Conservation (phyloP, 176 grass and related monocot species). For the Neostapfia colusana region DNA sequence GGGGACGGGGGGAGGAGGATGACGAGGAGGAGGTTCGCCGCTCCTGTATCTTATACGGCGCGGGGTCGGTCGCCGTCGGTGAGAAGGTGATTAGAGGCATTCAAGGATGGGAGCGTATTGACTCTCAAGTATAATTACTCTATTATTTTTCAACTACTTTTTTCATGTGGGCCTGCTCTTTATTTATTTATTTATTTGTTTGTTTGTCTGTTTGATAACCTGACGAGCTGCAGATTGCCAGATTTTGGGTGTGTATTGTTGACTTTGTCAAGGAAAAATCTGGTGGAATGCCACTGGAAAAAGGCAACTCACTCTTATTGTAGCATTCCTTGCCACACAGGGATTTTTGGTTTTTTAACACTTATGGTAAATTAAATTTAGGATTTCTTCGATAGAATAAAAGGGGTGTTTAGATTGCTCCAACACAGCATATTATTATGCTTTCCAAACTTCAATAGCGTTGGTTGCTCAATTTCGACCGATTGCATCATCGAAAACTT, state of each 20-base stretch:
- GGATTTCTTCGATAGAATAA: too few relatives aligned
- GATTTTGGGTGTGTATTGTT: not conserved
- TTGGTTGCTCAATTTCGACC: too few relatives aligned
- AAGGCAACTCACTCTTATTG: not conserved
- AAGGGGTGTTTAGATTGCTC: not conserved
- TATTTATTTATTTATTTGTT: not conserved
- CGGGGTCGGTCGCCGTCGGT: conserved; percentile 46
- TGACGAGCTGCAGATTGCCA: not conserved
- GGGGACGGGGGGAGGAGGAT: conserved; percentile 28
- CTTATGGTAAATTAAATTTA: not conserved
- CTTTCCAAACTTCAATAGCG: not conserved
- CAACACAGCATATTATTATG: not conserved
- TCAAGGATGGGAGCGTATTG: conserved; percentile 30
- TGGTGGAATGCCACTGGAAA: not conserved
- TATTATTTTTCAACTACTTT: not conserved
- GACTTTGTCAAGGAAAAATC: not conserved
- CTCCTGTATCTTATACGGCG: conserved; percentile 36
- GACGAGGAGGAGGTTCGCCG: conserved; percentile 16
- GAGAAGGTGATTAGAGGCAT: conserved; percentile 13
- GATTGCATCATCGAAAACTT: not conserved
- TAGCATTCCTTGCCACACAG: not conserved
- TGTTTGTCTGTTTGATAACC: too few relatives aligned
- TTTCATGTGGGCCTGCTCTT: not conserved
- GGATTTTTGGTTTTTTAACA: not conserved
- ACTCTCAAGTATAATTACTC: conserved; percentile 13